phyloP scores from a whole-genome alignment of 2,329 filamentous ascomycete genomes.

The Cordyceps pruinosa region DNA sequence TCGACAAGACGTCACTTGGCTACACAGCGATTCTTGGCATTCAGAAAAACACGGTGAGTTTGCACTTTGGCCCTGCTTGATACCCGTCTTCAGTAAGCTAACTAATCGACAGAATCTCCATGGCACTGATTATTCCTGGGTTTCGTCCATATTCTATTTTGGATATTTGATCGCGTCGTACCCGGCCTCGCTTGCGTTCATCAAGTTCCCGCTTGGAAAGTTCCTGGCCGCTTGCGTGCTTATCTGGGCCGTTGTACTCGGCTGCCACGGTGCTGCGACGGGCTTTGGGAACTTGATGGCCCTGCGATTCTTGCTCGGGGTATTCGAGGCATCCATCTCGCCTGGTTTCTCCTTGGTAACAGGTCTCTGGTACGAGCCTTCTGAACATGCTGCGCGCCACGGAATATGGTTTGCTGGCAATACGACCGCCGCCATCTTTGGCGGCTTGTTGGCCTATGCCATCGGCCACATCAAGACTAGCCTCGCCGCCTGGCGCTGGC shows the following conservation, averaged over 20 bases:
- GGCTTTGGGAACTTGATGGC: constrained; percentile 25
- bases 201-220: constrained; percentile 19
- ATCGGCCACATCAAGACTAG: constrained; percentile 17
- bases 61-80: background rate
- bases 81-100: background rate
- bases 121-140: constrained; percentile 40
- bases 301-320: constrained; percentile 26
- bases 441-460: constrained; percentile 20
- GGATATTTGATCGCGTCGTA: constrained; percentile 33
- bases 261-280: constrained; percentile 31
- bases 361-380: constrained; percentile 29
- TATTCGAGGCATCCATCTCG: constrained; percentile 24
- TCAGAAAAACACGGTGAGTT: constrained; percentile 7
- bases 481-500: background rate
- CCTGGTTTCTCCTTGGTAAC: constrained; percentile 25
- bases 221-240: constrained; percentile 17
- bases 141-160: constrained; percentile 41
- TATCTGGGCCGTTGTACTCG: constrained; percentile 30
- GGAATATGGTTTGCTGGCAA: constrained; percentile 24
- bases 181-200: constrained; percentile 16
- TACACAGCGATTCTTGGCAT: constrained; percentile 11
- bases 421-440: constrained; percentile 20
- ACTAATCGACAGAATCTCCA: constrained; percentile 8
- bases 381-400: constrained; percentile 21
- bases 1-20: constrained; percentile 9